Conservation (phyloP, 176 grass and related monocot genomes). For the Oryza longistaminata region DNA sequence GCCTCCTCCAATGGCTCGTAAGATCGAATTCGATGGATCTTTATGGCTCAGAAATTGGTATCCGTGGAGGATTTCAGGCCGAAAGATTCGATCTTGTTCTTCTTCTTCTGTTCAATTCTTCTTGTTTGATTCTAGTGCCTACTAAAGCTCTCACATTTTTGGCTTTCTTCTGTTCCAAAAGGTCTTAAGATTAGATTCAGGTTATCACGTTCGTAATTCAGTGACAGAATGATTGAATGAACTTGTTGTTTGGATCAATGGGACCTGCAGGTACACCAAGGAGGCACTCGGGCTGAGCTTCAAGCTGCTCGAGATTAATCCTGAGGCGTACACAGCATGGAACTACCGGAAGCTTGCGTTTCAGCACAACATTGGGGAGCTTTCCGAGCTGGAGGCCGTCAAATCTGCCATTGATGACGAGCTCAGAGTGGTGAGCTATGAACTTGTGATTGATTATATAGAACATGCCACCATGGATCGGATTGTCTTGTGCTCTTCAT, state of each 20-base stretch:
- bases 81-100: neutral
- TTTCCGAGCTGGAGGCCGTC: constrained; percentile 54
- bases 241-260: neutral
- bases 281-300: constrained; percentile 73
- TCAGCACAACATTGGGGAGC: constrained; percentile 64
- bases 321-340: constrained; percentile 84
- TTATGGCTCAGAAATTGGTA: neutral
- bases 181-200: neutral
- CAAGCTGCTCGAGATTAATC: constrained; percentile 91
- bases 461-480: neutral
- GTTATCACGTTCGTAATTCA: neutral
- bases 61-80: neutral
- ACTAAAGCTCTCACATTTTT: neutral
- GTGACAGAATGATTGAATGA: neutral
- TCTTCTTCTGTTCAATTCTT: neutral
- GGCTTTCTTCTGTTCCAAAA: neutral
- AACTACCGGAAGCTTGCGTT: constrained; percentile 90
- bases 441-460: neutral
- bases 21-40: neutral
- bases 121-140: neutral
- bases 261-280: constrained; percentile 60
- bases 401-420: constrained; percentile 61
- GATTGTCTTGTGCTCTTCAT: neutral
- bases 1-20: neutral
- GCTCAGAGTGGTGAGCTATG: constrained; percentile 61